Evolutionary conservation across 345 rosid species (phyloP), one percentile per base, ranked within the genome.

Genomic region (Sapria himalayana): DNA sequence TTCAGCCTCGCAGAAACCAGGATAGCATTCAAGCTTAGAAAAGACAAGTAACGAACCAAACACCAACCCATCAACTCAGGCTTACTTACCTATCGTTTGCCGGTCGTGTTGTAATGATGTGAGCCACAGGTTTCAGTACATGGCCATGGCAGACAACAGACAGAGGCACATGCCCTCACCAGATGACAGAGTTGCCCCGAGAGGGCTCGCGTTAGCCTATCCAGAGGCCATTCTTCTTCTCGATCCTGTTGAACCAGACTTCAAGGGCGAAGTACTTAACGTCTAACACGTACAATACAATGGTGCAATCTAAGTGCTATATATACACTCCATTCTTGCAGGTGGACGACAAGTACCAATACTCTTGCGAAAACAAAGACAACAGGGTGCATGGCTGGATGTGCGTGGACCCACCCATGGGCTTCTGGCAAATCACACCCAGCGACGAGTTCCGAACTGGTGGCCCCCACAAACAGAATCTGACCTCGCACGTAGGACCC

Each of bases 281-380:
- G 21, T 21, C 2, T 34, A 5, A 3, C 17, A 12, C 19, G 15
- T 7, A 1, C 9, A 31, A 2, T 19, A 25, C 7, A 4, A 36
- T 39, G 9, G 7, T 3, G 4, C 9, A 9, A 19, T 0, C 1
- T 25, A 22, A 24, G 16, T 13, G 7, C 10, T 46, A 27, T 4
- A 33, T 13, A 41, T 20, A n/a, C 41, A 0, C 16, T 15, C 20
- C 4, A 21, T 5, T 16, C 29, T 35, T 43, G 34, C 67, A 89
- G 92, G 97, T 85, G 46, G 97, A 85, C 44, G 97, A 81, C 57
- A 85, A 81, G 46, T 85, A 85, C 53, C 86, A 81, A 50, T 81
- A 85, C 39, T 81, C 92, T 0, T 64, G 81, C 12, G 79, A 81
- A 17, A 73, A 75, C 64, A 70, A 68, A 59, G 79, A 81, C 45